phyloP scores from a whole-genome alignment of 2,329 filamentous ascomycete species.

The Pyrenophora tritici-repentis region DNA sequence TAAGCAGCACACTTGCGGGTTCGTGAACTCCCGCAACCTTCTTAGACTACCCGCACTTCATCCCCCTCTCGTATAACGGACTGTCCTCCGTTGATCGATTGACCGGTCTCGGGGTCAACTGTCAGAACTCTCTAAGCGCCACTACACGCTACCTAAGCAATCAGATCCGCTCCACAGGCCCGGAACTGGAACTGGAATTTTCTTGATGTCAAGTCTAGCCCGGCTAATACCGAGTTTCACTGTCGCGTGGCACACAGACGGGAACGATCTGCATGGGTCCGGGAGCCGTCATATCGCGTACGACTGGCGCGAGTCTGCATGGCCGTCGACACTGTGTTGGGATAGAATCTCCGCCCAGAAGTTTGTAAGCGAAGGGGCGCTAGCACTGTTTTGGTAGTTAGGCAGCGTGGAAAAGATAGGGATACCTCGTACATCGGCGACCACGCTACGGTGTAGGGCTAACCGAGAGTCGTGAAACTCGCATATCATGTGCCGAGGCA shows the following conservation, averaged over 20 bases:
- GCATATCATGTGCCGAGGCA: slow-evolving; percentile 11
- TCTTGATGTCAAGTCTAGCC: background rate
- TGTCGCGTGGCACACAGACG: slow-evolving; percentile 13
- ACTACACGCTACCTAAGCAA: too few relatives aligned
- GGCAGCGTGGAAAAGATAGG: slow-evolving; percentile 12
- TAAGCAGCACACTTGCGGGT: background rate
- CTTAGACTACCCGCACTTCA: background rate
- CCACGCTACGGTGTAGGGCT: background rate
- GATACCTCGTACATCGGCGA: slow-evolving; percentile 13
- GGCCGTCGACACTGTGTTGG: slow-evolving; percentile 9
- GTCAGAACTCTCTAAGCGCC: slow-evolving; percentile 1
- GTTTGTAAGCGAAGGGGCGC: slow-evolving; percentile 5
- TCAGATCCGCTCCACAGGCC: too few relatives aligned
- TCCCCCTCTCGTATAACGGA: background rate
- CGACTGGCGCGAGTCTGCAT: background rate
- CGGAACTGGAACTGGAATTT: background rate
- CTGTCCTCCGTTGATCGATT: background rate
- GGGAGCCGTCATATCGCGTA: slow-evolving; percentile 1
- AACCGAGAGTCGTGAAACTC: slow-evolving; percentile 15
- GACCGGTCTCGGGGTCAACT: background rate
- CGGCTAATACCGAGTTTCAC: slow-evolving; percentile 1
- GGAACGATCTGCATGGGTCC: slow-evolving; percentile 14
- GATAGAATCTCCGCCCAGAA: slow-evolving; percentile 6
- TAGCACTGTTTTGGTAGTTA: slow-evolving; percentile 11
- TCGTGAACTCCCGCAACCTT: background rate